Evolutionary conservation across 345 rosid genomes (phyloP).

Genomic region (Mangifera indica): DNA sequence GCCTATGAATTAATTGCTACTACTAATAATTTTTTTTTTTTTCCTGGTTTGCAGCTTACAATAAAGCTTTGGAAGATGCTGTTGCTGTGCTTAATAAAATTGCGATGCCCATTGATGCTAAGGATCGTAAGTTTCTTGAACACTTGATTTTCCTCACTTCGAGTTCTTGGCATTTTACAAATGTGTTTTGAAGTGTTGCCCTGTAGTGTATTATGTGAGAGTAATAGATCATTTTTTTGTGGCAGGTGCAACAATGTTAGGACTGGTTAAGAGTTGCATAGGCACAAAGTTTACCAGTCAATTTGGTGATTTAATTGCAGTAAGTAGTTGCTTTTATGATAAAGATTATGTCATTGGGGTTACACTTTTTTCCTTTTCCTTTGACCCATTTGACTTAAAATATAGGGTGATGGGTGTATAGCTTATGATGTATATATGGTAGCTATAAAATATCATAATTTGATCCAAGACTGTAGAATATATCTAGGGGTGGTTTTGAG

Average conservation of each 20-base stretch:
- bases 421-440: not conserved
- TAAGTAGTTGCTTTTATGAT: slow-evolving; percentile 36
- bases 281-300: slow-evolving; percentile 97
- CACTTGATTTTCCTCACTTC: slow-evolving; percentile 3
- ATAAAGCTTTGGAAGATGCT: slow-evolving; percentile 93
- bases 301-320: slow-evolving; percentile 93
- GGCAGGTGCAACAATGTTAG: slow-evolving; percentile 66
- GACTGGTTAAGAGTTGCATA: slow-evolving; percentile 80
- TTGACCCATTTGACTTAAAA: not conserved
- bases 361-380: not conserved
- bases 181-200: not conserved
- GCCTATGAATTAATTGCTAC: not conserved
- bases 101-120: slow-evolving; percentile 76
- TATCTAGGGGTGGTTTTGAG: too few relatives aligned
- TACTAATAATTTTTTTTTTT: too few relatives aligned
- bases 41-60: slow-evolving; percentile 61
- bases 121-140: slow-evolving; percentile 64
- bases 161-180: not conserved
- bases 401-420: not conserved
- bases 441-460: not conserved
- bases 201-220: not conserved
- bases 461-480: not conserved
- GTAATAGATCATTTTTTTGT: not conserved
- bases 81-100: slow-evolving; percentile 85
- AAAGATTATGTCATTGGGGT: not conserved